Percentiles rank a stretch among this genome's conserved stretches.
These are phyloP conservation scores for Mucor piriformis DNA, from an alignment of 371 early-diverging fungal genomes.

Conservation along the genomic window DNA sequence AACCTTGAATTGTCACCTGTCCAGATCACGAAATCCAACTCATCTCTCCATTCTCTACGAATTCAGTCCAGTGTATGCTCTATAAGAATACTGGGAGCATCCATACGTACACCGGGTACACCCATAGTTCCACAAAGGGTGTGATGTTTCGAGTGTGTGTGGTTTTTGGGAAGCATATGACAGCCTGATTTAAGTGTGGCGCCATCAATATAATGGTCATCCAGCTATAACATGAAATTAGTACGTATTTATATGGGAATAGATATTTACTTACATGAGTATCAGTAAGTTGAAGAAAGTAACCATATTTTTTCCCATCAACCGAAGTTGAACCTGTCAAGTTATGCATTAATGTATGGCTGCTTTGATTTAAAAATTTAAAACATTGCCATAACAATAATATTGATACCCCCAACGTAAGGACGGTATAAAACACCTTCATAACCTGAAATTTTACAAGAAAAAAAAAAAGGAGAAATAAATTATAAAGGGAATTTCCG, in stretches of 20 bases:
- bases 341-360: not conserved
- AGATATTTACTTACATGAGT: conserved; percentile 56
- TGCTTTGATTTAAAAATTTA: not conserved
- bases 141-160: conserved; percentile 5
- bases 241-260: too few relatives aligned
- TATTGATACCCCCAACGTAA: not conserved
- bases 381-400: conserved; percentile 9
- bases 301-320: conserved; percentile 30
- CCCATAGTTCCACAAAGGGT: conserved; percentile 38
- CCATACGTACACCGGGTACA: conserved; percentile 65
- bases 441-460: not conserved
- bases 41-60: conserved; percentile 49
- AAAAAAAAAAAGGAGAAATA: not conserved
- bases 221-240: conserved; percentile 34
- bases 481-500: not conserved
- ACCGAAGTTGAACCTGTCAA: not conserved
- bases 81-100: conserved; percentile 65
- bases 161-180: conserved; percentile 29
- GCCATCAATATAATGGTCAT: conserved; percentile 55
- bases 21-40: conserved; percentile 80
- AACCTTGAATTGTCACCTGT: conserved; percentile 69
- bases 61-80: conserved; percentile 73
- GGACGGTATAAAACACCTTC: not conserved
- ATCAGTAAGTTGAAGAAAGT: conserved; percentile 78
- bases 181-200: conserved; percentile 58